phyloP scores from a whole-genome alignment of 2,329 filamentous ascomycete species.

The Atkinsonella hypoxylon region DNA sequence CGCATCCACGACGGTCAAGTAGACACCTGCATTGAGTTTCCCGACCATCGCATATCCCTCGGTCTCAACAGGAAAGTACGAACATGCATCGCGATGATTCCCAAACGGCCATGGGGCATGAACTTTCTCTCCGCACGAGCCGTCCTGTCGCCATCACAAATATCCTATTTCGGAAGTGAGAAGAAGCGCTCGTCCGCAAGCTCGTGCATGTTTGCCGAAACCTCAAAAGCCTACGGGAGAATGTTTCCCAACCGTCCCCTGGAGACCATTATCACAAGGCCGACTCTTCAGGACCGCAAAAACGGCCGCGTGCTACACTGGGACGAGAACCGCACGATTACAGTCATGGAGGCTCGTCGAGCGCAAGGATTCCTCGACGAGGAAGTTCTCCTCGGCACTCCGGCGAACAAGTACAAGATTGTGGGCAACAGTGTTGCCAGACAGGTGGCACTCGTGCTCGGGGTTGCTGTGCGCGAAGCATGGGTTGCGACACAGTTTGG shows the following conservation, averaged over 20 bases:
- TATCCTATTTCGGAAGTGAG: conserved; percentile 11
- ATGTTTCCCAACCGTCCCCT: conserved; percentile 41
- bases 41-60: conserved; percentile 51
- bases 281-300: conserved; percentile 40
- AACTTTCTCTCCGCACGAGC: conserved; percentile 35
- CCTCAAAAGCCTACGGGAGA: conserved; percentile 38
- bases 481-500: conserved; percentile 10
- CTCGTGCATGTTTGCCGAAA: conserved; percentile 12
- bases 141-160: conserved; percentile 20
- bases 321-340: conserved; percentile 47
- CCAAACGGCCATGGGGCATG: conserved; percentile 43
- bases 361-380: conserved; percentile 60
- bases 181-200: not conserved
- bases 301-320: conserved; percentile 51
- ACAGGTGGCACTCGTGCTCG: conserved; percentile 53
- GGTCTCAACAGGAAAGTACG: conserved; percentile 28
- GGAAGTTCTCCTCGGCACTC: conserved; percentile 54
- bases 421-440: conserved; percentile 70
- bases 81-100: conserved; percentile 43
- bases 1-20: conserved; percentile 47
- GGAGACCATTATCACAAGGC: conserved; percentile 48
- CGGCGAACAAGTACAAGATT: conserved; percentile 47
- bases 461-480: conserved; percentile 50
- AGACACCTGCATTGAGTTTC: conserved; percentile 49
- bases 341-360: conserved; percentile 53